phyloP scores from a whole-genome alignment of 768 basidiomycete genomes.

The Russula sp. region DNA sequence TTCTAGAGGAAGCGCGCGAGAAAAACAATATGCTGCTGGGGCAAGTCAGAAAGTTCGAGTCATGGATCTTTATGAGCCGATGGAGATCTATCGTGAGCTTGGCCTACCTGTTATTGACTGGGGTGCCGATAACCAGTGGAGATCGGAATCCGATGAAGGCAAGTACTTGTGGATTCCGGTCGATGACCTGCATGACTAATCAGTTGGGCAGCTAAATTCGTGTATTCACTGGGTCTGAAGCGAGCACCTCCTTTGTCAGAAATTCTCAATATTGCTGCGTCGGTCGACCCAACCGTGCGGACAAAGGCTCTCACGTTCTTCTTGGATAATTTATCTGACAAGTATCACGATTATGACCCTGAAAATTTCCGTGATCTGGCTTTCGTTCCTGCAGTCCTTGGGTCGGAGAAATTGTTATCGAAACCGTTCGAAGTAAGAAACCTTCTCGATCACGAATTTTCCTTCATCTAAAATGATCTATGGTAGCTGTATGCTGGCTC shows the following conservation, averaged over 20 bases:
- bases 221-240: constrained; percentile 67
- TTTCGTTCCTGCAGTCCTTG: constrained; percentile 74
- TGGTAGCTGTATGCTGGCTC: constrained; percentile 66
- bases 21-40: constrained; percentile 29
- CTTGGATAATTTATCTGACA: constrained; percentile 62
- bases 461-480: background rate
- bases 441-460: background rate
- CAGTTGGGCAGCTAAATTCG: constrained; percentile 61
- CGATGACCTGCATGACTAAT: constrained; percentile 2
- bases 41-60: constrained; percentile 47
- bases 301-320: constrained; percentile 74
- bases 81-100: constrained; percentile 64
- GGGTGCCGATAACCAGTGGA: constrained; percentile 79
- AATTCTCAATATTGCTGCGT: constrained; percentile 67
- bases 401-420: constrained; percentile 52
- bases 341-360: constrained; percentile 61
- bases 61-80: constrained; percentile 81
- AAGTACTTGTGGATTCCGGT: constrained; percentile 12
- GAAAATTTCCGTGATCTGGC: constrained; percentile 53
- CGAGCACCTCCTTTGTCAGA: constrained; percentile 64
- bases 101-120: constrained; percentile 85
- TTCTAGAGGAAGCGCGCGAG: constrained; percentile 53
- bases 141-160: constrained; percentile 84
- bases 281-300: constrained; percentile 49
- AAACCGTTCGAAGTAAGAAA: constrained; percentile 59